Percentiles rank a stretch among this genome's conserved stretches.
Conservation (phyloP, 768 basidiomycete genomes). For the Lactarius psammicola region DNA sequence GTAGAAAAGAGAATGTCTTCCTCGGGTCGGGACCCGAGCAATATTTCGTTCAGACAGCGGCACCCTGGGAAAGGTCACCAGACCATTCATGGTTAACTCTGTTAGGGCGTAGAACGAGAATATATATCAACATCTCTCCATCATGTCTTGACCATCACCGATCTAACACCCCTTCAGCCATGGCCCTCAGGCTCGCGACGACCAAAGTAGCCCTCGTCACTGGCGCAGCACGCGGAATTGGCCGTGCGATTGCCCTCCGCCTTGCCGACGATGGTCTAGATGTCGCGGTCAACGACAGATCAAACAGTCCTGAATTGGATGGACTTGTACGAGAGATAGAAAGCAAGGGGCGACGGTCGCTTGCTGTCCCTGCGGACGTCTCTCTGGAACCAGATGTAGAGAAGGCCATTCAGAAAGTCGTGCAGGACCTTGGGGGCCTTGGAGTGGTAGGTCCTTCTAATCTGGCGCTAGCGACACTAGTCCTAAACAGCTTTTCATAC, state of each 20-base stretch:
- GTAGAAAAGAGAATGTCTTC: not conserved
- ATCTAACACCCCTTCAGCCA: not conserved
- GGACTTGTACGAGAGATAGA: constrained; percentile 17
- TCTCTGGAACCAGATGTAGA: constrained; percentile 20
- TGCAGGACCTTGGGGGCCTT: constrained; percentile 19
- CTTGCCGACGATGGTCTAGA: constrained; percentile 30
- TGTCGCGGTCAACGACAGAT: constrained; percentile 28
- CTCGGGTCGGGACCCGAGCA: no score
- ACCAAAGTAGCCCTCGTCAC: constrained; percentile 30
- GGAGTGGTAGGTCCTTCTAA: constrained; percentile 12
- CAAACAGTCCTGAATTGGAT: constrained; percentile 10
- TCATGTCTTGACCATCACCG: not conserved
- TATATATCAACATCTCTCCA: constrained; percentile 1
- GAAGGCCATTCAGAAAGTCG: constrained; percentile 11
- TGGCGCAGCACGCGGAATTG: constrained; percentile 31
- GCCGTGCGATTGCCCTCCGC: constrained; percentile 29
- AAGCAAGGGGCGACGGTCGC: constrained; percentile 13
- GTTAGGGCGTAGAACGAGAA: not conserved
- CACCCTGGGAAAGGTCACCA: no score
- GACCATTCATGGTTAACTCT: no score
- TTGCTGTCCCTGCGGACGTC: constrained; percentile 20
- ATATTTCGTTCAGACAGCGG: no score
- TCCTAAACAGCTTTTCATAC: not conserved
- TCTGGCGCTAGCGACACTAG: not conserved
- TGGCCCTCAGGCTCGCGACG: not conserved